Percentiles rank a stretch among this genome's conserved stretches.
phyloP scores from a whole-genome alignment of 1,139 yeast genomes.

The Debaryomyces fabryi region DNA sequence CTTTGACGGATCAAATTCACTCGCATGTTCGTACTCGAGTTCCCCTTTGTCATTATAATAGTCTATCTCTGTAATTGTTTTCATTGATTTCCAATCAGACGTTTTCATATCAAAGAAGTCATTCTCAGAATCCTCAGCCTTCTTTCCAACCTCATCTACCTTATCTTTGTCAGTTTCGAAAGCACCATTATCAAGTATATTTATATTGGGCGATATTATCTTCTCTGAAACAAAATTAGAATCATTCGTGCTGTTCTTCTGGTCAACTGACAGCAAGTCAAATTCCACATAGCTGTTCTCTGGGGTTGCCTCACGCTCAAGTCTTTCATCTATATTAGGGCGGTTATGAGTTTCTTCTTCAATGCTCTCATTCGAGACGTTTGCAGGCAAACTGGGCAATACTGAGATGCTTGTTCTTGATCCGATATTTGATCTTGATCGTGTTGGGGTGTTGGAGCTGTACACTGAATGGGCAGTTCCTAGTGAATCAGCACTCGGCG shows the following conservation, averaged over 20 bases:
- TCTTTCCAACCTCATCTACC: conserved; percentile 4
- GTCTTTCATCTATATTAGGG: conserved; percentile 10
- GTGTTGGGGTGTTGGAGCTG: conserved; percentile 1
- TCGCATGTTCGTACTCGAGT: conserved; percentile 36
- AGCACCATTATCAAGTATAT: neutral
- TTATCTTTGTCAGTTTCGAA: conserved; percentile 12
- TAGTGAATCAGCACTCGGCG: conserved; percentile 7
- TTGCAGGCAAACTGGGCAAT: conserved; percentile 17
- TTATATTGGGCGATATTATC: conserved; percentile 6
- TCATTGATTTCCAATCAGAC: conserved; percentile 57
- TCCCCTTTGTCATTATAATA: conserved; percentile 57
- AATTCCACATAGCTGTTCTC: conserved; percentile 35
- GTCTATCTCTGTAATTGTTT: conserved; percentile 51
- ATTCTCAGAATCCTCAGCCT: conserved; percentile 24
- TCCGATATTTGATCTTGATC: conserved; percentile 10
- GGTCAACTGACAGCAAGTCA: conserved; percentile 23
- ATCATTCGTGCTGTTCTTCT: conserved; percentile 7
- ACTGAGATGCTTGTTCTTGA: conserved; percentile 16
- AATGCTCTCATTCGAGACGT: neutral
- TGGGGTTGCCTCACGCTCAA: conserved; percentile 9
- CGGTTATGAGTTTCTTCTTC: neutral
- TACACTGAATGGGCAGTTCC: conserved; percentile 4
- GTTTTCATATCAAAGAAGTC: conserved; percentile 38
- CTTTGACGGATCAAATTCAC: conserved; percentile 26
- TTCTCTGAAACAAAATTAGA: conserved; percentile 9